Conservation (phyloP, 2,329 filamentous ascomycete genomes). For the Aspergillus sp. region DNA sequence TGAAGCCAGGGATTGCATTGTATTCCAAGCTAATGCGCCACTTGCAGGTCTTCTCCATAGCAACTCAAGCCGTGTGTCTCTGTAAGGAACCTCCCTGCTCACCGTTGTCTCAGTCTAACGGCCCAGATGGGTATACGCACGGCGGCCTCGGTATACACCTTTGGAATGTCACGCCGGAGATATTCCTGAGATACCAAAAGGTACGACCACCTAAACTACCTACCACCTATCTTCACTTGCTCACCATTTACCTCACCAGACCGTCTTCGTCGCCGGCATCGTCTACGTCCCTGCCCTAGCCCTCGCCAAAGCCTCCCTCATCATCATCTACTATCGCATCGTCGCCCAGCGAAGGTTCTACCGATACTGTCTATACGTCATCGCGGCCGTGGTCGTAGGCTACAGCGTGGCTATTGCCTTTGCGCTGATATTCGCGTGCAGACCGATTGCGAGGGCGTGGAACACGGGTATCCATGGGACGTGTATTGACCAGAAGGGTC, state of each 20-base stretch:
- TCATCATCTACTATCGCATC: slow-evolving; percentile 26
- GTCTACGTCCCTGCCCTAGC: slow-evolving; percentile 24
- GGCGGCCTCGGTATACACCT: slow-evolving; percentile 22
- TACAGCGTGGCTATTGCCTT: slow-evolving; percentile 22
- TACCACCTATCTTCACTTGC: too few relatives aligned
- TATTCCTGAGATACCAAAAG: slow-evolving; percentile 19
- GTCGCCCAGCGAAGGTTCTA: slow-evolving; percentile 13
- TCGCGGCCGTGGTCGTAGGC: slow-evolving; percentile 18
- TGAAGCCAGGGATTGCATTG: not conserved
- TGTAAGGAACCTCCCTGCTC: slow-evolving; percentile 3
- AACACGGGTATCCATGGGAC: slow-evolving; percentile 7
- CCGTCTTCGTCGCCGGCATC: slow-evolving; percentile 18
- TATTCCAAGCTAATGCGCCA: not conserved
- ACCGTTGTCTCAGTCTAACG: not conserved
- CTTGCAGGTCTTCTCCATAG: slow-evolving; percentile 18
- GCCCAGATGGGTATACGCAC: slow-evolving; percentile 17
- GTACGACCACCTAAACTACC: slow-evolving; percentile 1
- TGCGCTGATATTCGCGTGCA: slow-evolving; percentile 24
- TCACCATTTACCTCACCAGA: slow-evolving; percentile 4
- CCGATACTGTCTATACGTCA: slow-evolving; percentile 14
- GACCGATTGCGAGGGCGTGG: slow-evolving; percentile 23
- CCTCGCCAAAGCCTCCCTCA: slow-evolving; percentile 23
- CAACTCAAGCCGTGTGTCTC: slow-evolving; percentile 16
- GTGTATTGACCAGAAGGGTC: slow-evolving; percentile 15
- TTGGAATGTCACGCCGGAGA: slow-evolving; percentile 20